Evolutionary conservation across 2,329 filamentous ascomycete species (phyloP), one percentile per base, ranked within the genome.

Genomic region (Diaporthe longicolla): DNA sequence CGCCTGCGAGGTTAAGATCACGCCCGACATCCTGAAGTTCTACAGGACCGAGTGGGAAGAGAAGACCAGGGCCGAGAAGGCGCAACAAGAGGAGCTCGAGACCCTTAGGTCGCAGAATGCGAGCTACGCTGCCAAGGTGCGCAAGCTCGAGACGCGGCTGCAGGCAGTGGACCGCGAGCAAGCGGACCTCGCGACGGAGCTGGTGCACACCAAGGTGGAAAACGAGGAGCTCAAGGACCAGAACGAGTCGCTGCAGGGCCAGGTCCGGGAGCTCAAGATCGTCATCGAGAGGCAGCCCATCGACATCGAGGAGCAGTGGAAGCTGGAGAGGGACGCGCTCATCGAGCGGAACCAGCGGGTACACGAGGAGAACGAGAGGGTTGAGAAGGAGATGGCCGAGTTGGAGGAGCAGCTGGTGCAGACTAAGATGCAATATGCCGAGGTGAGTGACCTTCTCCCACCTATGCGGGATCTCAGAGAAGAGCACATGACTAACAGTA

Each of bases 21-120:
- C 94, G 0, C 92, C 94, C 0, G 94, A 97, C 79, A 91, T 93
- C 79, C 90, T 99, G 29, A 93, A 93, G 79, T 85, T 88, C 4
- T 99, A 98, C 82, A 93, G 93, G 0, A 81, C 88, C 0, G 97
- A 99, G 81, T 99, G 95, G 95, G 95, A 97, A 81, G 96, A 98
- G 79, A 95, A 95, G 84, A 93, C 93, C 10, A 92, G 91, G n/a
- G 81, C 88, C 0, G 95, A 98, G 79, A 94, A 93, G 81, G 94
- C 95, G 75, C 91, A 94, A 3, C 95, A 98, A 81, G 87, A 89
- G 19, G 96, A 98, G 82, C 84, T 98, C 6, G 93, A 96, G 77
- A 86, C 89, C 13, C 87, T 98, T 75, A 92, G 91, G 78, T 85
- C 88, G 29, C 87, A 89, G 29, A 95, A 95, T 76, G 83, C 89